phyloP scores from a whole-genome alignment of 768 basidiomycete genomes.

The Amanita subjunquillea region DNA sequence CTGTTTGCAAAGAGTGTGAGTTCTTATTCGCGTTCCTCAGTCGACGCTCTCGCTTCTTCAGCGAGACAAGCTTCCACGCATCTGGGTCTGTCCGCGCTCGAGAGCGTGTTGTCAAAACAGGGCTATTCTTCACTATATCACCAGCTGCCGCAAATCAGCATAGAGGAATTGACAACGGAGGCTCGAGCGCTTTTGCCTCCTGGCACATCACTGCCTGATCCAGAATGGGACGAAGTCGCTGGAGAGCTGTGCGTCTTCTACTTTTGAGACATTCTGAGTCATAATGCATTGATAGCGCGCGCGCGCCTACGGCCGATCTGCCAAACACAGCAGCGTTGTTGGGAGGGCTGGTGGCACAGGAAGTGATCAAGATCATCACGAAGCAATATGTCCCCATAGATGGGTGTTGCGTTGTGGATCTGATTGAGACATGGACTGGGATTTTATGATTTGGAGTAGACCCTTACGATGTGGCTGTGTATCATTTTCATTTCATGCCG shows the following conservation, averaged over 20 bases:
- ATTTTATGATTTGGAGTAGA: slow-evolving; percentile 14
- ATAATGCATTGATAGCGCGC: slow-evolving; percentile 35
- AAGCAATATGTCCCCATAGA: slow-evolving; percentile 89
- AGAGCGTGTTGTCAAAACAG: slow-evolving; percentile 1
- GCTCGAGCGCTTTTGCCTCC: slow-evolving; percentile 41
- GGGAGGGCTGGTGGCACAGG: slow-evolving; percentile 91
- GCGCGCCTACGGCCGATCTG: slow-evolving; percentile 74
- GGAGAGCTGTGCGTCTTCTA: slow-evolving; percentile 65
- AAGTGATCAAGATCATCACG: slow-evolving; percentile 95
- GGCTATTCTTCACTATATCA: slow-evolving; percentile 20
- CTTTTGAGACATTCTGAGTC: neutral
- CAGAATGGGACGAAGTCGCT: slow-evolving; percentile 43
- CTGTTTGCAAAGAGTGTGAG: neutral
- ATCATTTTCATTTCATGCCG: slow-evolving; percentile 10
- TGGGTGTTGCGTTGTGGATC: slow-evolving; percentile 77
- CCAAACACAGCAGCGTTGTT: slow-evolving; percentile 92
- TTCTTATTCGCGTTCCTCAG: slow-evolving; percentile 17
- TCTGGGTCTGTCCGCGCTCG: slow-evolving; percentile 54
- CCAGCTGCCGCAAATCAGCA: slow-evolving; percentile 11
- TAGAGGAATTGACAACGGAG: slow-evolving; percentile 41
- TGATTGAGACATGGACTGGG: slow-evolving; percentile 74
- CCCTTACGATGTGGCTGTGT: slow-evolving; percentile 6
- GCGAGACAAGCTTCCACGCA: slow-evolving; percentile 61
- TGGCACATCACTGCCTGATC: slow-evolving; percentile 37
- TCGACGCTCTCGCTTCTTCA: slow-evolving; percentile 22